Conservation (phyloP, 2,329 filamentous ascomycete genomes). For the Geosmithia morbida region DNA sequence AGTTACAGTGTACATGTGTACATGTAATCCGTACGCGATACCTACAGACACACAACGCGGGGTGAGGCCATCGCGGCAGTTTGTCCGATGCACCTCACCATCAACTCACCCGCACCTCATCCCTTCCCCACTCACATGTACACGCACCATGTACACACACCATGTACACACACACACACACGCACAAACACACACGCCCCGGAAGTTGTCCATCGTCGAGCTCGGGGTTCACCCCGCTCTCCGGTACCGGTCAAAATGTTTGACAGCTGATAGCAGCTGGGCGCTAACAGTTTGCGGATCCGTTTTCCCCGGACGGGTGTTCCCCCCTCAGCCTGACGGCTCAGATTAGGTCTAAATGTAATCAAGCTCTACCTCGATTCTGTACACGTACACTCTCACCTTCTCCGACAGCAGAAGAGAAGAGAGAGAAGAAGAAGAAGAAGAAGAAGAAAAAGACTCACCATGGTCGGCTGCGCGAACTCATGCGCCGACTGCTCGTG, state of each 20-base stretch:
- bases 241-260: too few species aligned
- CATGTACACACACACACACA: too few species aligned
- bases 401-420: background rate
- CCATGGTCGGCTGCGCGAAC: background rate
- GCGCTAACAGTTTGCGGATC: too few species aligned
- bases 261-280: too few species aligned
- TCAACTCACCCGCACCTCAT: background rate
- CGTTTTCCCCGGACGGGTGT: too few species aligned
- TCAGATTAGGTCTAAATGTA: background rate
- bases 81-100: background rate
- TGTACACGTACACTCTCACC: background rate
- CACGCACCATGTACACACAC: too few species aligned
- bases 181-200: too few species aligned
- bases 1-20: too few species aligned
- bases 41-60: background rate
- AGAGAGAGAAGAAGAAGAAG: background rate
- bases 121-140: background rate
- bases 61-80: background rate
- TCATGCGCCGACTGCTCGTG: background rate
- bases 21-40: background rate
- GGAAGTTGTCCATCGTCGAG: background rate
- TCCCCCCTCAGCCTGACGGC: background rate
- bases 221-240: too few species aligned
- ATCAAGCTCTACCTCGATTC: background rate
- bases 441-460: background rate